phyloP scores from a whole-genome alignment of 2,329 filamentous ascomycete species.

The Xylariaceae sp. region DNA sequence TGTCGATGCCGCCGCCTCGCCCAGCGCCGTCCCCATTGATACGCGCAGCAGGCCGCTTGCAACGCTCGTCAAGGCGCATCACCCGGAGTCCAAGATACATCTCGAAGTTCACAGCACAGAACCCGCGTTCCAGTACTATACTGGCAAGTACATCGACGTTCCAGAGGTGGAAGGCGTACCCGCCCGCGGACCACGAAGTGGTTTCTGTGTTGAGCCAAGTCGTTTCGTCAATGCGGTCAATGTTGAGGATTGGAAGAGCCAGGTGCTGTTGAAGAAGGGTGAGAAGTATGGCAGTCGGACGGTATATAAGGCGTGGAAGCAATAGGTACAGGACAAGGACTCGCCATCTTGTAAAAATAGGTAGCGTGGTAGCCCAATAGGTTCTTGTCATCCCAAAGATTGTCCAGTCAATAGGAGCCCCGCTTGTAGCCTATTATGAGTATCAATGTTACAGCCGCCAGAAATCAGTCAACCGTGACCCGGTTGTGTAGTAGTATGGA shows the following conservation, averaged over 20 bases:
- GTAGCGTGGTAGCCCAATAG: too few relatives aligned
- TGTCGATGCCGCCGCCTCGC: constrained; percentile 55
- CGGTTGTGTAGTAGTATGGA: too few relatives aligned
- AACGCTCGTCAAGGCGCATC: constrained; percentile 68
- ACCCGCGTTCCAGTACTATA: constrained; percentile 97
- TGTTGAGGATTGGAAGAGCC: constrained; percentile 72
- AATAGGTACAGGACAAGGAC: constrained; percentile 23
- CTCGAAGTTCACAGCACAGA: constrained; percentile 89
- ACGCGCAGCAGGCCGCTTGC: constrained; percentile 62
- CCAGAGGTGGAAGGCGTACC: constrained; percentile 62
- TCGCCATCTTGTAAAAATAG: too few relatives aligned
- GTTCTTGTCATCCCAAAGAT: too few relatives aligned
- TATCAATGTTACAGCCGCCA: too few relatives aligned
- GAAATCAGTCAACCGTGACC: too few relatives aligned
- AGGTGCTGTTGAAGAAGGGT: constrained; percentile 80
- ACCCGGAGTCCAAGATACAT: constrained; percentile 72
- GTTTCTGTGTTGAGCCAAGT: constrained; percentile 90
- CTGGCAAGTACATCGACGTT: constrained; percentile 79
- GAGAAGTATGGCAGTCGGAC: constrained; percentile 77
- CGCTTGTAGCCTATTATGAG: too few relatives aligned
- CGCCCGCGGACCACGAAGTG: constrained; percentile 65
- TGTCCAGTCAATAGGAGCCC: too few relatives aligned
- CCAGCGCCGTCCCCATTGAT: constrained; percentile 60
- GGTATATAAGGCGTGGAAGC: constrained; percentile 83
- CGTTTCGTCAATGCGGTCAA: constrained; percentile 89